Evolutionary conservation across 306 rosid species (phyloP).

Genomic region (Datisca glomerata): DNA sequence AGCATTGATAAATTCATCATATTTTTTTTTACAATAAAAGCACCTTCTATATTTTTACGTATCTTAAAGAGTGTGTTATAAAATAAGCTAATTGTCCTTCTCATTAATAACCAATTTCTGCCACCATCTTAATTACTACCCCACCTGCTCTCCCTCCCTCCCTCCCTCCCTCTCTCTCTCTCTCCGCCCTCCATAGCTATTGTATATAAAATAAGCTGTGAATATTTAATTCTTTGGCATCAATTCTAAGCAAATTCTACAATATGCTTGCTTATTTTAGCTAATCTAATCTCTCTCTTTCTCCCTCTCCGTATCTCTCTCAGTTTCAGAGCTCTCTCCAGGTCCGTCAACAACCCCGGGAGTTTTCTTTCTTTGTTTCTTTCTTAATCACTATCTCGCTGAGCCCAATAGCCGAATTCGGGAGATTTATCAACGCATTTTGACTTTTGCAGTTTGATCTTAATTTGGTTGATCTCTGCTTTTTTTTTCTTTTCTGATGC

Average conservation of each 20-base stretch:
- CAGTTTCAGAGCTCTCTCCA: conserved; percentile 32
- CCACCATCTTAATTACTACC: conserved; percentile 13
- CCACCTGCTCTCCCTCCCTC: conserved; percentile 4
- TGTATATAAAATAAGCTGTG: no score
- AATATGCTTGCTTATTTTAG: conserved; percentile 4
- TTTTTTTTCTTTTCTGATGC: not conserved
- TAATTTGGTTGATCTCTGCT: not conserved
- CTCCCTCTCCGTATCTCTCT: conserved; percentile 23
- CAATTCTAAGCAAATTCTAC: conserved; percentile 7
- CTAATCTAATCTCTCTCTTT: conserved; percentile 9
- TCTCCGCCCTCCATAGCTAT: no score
- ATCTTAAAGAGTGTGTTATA: no score
- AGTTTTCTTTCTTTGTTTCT: not conserved
- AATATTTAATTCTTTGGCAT: conserved; percentile 4
- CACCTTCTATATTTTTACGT: no score
- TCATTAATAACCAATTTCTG: no score
- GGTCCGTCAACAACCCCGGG: conserved; percentile 13
- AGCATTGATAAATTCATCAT: no score
- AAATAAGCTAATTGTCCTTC: no score
- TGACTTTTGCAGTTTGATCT: not conserved
- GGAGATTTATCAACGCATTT: not conserved
- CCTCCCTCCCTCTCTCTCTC: not conserved
- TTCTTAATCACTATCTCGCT: not conserved
- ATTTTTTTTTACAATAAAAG: no score
- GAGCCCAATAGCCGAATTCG: not conserved